These are phyloP conservation scores for Metarhizium anisopliae DNA, from an alignment of 2,329 filamentous ascomycete genomes.

Conservation along the genomic window DNA sequence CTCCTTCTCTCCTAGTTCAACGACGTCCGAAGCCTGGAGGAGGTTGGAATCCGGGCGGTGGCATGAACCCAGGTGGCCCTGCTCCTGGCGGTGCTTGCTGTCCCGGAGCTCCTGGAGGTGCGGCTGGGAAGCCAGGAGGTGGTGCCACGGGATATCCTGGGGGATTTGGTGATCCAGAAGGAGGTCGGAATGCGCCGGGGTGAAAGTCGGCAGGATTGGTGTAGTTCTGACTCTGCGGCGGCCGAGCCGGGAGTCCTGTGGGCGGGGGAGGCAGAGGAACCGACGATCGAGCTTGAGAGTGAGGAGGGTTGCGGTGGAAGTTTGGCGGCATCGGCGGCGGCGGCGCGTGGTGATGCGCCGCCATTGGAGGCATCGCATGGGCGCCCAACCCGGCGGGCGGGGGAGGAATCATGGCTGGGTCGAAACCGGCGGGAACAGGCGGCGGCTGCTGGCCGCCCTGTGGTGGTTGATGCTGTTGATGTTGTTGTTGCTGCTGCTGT, in stretches of 20 bases:
- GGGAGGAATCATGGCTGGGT: conserved; percentile 23
- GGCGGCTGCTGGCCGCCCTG: conserved; percentile 10
- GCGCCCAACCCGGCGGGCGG: conserved; percentile 27
- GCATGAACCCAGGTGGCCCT: conserved; percentile 32
- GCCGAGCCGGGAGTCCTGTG: conserved; percentile 40
- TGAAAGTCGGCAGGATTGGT: conserved; percentile 40
- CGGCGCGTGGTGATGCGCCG: conserved; percentile 26
- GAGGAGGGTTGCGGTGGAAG: conserved; percentile 7
- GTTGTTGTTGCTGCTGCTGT: conserved; percentile 15
- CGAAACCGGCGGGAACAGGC: conserved; percentile 23
- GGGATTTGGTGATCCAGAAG: conserved; percentile 27
- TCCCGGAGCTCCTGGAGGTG: conserved; percentile 23
- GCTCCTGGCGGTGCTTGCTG: conserved; percentile 17
- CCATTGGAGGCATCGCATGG: conserved; percentile 25
- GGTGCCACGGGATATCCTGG: conserved; percentile 31
- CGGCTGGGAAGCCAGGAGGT: conserved; percentile 30
- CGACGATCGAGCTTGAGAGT: conserved; percentile 17
- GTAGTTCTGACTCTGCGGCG: conserved; percentile 37
- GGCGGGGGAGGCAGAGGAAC: conserved; percentile 38
- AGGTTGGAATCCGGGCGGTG: conserved; percentile 35
- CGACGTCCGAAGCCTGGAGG: conserved; percentile 34
- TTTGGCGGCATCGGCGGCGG: conserved; percentile 12
- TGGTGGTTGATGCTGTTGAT: conserved; percentile 14
- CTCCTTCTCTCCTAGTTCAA: neutral
- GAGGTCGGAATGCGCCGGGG: conserved; percentile 31